Evolutionary conservation across 257 asterid species (phyloP).

Genomic region (Fraxinus americana): DNA sequence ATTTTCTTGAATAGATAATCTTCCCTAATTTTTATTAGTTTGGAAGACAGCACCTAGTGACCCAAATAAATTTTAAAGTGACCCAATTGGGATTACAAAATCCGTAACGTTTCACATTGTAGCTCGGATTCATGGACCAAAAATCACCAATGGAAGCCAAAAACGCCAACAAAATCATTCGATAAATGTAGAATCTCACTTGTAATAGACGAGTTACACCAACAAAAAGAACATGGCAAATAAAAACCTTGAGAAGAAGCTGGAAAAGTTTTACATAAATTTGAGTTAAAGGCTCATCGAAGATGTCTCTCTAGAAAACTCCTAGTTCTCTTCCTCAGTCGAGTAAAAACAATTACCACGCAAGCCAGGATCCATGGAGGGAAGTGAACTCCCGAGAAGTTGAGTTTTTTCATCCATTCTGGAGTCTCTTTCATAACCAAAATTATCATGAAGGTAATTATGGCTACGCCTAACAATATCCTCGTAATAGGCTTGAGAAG

Average conservation of each 20-base stretch:
- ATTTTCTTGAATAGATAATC: too few relatives aligned
- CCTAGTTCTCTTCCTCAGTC: conserved; percentile 83
- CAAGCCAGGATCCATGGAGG: conserved; percentile 90
- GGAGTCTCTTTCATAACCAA: conserved; percentile 68
- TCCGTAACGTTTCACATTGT: conserved; percentile 3
- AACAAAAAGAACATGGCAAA: neutral
- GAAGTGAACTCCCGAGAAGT: conserved; percentile 45
- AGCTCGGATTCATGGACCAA: conserved; percentile 17
- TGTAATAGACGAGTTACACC: conserved; percentile 17
- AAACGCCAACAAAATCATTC: conserved; percentile 15
- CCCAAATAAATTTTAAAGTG: too few relatives aligned
- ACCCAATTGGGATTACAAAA: neutral
- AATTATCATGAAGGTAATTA: conserved; percentile 50
- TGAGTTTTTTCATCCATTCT: conserved; percentile 59
- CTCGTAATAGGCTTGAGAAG: conserved; percentile 66
- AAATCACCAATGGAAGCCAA: conserved; percentile 11
- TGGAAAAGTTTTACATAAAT: neutral
- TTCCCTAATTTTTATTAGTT: too few relatives aligned
- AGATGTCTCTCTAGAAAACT: conserved; percentile 47
- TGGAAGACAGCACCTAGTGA: too few relatives aligned
- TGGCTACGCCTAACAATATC: conserved; percentile 61
- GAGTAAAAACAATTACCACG: conserved; percentile 77
- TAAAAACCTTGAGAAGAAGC: conserved; percentile 8
- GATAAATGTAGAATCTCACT: conserved; percentile 9
- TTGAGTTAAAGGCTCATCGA: conserved; percentile 24